phyloP scores from a whole-genome alignment of 2,329 filamentous ascomycete genomes.

The Colletotrichum tropicicola region DNA sequence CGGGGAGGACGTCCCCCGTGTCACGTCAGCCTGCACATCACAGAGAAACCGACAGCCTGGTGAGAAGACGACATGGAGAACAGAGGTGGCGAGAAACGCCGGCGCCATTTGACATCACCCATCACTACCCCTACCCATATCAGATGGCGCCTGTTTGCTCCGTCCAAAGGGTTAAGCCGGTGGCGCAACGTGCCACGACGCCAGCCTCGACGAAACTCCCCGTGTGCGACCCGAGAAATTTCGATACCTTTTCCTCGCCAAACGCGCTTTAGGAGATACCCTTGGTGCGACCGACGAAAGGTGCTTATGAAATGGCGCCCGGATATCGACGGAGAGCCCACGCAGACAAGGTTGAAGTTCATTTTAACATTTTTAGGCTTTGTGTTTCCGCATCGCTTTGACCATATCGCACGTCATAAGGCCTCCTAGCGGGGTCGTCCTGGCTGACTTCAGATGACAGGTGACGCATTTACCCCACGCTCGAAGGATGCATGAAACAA shows the following conservation, averaged over 20 bases:
- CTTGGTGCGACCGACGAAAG: neutral
- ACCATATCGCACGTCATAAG: neutral
- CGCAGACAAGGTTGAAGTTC: neutral
- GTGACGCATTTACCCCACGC: neutral
- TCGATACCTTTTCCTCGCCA: neutral
- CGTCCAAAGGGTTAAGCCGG: neutral
- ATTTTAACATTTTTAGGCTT: neutral
- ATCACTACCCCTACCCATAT: neutral
- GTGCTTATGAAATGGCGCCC: no score
- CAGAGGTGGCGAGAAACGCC: neutral
- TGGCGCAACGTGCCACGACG: neutral
- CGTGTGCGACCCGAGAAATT: neutral
- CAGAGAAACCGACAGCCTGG: no score
- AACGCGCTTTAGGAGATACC: neutral
- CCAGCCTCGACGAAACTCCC: neutral
- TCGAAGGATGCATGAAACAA: neutral
- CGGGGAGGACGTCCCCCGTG: no score
- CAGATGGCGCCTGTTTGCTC: constrained; percentile 6
- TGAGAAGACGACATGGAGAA: neutral
- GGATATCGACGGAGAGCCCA: no score
- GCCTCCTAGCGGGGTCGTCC: neutral
- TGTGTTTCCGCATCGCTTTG: neutral
- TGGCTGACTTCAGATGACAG: constrained; percentile 2
- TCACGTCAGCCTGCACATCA: no score
- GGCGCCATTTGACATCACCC: neutral